Percentiles rank a stretch among this genome's conserved stretches.
phyloP scores from a whole-genome alignment of 2,329 filamentous ascomycete genomes.

The Verticillium isaacii region DNA sequence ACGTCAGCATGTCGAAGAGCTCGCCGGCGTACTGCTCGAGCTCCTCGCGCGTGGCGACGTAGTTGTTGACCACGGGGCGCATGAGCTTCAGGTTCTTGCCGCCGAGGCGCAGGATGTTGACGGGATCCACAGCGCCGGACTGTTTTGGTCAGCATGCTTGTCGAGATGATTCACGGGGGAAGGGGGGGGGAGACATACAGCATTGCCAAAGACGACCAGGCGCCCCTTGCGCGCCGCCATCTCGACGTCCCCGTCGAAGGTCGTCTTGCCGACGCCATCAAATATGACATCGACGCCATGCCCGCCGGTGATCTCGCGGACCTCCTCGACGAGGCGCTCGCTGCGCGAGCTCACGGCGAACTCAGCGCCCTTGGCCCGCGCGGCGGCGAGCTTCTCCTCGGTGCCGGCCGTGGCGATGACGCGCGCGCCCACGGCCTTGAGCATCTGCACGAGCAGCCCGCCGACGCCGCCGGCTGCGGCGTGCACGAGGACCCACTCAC shows the following conservation, averaged over 20 bases:
- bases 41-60: slow-evolving; percentile 65
- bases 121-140: slow-evolving; percentile 69
- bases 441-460: slow-evolving; percentile 68
- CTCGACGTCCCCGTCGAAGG: slow-evolving; percentile 75
- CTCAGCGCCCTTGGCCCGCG: slow-evolving; percentile 65
- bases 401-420: slow-evolving; percentile 77
- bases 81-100: slow-evolving; percentile 74
- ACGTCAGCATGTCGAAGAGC: slow-evolving; percentile 66
- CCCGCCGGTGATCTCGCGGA: slow-evolving; percentile 66
- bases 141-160: slow-evolving; percentile 14
- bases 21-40: slow-evolving; percentile 65
- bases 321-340: slow-evolving; percentile 53
- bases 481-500: slow-evolving; percentile 79
- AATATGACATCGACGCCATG: slow-evolving; percentile 74
- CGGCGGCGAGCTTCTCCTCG: slow-evolving; percentile 65
- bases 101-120: slow-evolving; percentile 50
- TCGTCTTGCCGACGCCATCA: slow-evolving; percentile 80
- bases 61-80: slow-evolving; percentile 69
- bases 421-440: slow-evolving; percentile 67
- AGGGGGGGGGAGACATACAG: slow-evolving; percentile 40
- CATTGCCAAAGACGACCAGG: slow-evolving; percentile 77
- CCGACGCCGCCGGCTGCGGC: slow-evolving; percentile 83
- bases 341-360: slow-evolving; percentile 65
- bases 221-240: slow-evolving; percentile 72
- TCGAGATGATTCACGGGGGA: neutral